Conservation (phyloP, 495 filamentous ascomycete species). For the Schizothecium vesticola region DNA sequence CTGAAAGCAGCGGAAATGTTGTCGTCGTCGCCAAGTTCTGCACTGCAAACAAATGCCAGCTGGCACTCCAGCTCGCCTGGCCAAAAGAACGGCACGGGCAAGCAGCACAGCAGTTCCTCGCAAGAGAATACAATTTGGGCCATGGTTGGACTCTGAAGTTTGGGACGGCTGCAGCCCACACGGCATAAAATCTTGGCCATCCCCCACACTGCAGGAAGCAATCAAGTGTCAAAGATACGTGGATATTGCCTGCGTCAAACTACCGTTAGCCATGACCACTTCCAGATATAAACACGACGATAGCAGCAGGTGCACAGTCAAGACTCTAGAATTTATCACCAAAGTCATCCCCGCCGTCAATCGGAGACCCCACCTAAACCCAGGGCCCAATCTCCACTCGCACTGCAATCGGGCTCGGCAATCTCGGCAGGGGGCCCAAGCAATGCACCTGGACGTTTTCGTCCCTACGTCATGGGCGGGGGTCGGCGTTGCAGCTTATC, state of each 20-base stretch:
- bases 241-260: not conserved
- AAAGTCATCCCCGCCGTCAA: not conserved
- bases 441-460: slow-evolving; percentile 2
- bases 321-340: not conserved
- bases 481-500: not conserved
- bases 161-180: not conserved
- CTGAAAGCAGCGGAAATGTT: not conserved
- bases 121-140: too few species aligned
- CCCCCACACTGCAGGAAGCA: not conserved
- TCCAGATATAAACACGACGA: not conserved
- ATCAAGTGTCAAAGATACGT: not conserved
- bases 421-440: slow-evolving; percentile 14
- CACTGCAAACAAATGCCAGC: not conserved
- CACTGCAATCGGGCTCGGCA: slow-evolving; percentile 11
- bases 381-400: not conserved
- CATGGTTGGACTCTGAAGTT: not conserved
- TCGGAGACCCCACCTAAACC: not conserved
- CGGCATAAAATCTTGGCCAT: not conserved
- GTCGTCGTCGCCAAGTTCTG: not conserved
- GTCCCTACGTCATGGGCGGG: slow-evolving; percentile 10
- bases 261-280: not conserved
- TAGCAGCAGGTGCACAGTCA: not conserved
- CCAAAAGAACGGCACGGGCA: too few species aligned
- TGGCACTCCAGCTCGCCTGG: not conserved
- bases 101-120: too few species aligned